Evolutionary conservation across 352 stramenopile genomes (phyloP), one percentile per base, ranked within the genome.

Genomic region (Phytophthora ramorum): DNA sequence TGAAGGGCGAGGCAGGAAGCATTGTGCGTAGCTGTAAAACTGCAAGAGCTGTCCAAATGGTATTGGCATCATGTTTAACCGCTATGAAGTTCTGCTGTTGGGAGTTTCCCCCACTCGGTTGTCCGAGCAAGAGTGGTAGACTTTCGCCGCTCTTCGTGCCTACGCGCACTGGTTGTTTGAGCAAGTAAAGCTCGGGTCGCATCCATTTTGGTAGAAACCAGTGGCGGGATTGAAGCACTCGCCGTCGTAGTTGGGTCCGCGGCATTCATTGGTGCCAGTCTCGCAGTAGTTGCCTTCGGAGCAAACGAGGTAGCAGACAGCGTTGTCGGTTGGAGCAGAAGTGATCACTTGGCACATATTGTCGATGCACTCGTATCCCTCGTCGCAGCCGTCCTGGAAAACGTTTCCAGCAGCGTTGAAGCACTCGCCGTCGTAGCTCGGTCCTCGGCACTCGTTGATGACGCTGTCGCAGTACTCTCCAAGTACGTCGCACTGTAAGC

Each of bases 171-270:
- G 28, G 28, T 32, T 32, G 37, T 19, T 19, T 1, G 37, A 43
- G 20, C 54, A 52, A 28, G 48, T 59, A 53, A 66, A 62, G 12
- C 58, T 48, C 13, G 69, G 41, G 1, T 63, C 55, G 12, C 68
- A 69, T 20, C 65, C 53, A 30, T 73, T 38, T 50, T 72, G 58
- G 28, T 66, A 72, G 8, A 48, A 20, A 2, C 66, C 60, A n/a
- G 54, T 58, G 12, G 58, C 63, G 13, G 65, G 40, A 52, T 79
- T 75, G 48, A 79, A 83, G 59, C 75, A 83, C 63, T 81, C 69
- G 17, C 49, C 41, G 3, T 70, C 44, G 44, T 71, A 67, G 40
- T 16, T 47, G 10, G 61, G 67, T 7, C 20, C 55, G 12, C 67
- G 67, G 20, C 67, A 75, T 34, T 51, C 52, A 32, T 32, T 32